These are phyloP conservation scores for Trametes hirsuta DNA, from an alignment of 1,284 basidiomycete genomes.

Conservation along the genomic window DNA sequence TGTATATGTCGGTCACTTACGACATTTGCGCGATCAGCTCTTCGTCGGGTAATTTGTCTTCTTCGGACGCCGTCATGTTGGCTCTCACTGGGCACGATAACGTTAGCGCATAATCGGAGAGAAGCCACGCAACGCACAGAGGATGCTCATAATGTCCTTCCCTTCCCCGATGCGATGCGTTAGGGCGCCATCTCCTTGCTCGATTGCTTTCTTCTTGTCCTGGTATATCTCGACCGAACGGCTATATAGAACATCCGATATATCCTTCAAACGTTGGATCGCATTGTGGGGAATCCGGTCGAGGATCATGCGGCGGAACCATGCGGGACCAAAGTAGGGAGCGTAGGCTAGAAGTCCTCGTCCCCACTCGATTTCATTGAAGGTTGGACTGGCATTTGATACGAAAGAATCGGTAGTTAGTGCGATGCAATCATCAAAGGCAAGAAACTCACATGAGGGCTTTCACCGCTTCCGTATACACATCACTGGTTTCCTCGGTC, in stretches of 20 bases:
- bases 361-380: neutral
- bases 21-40: slow-evolving; percentile 8
- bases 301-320: slow-evolving; percentile 1
- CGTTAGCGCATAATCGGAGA: neutral
- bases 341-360: neutral
- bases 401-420: neutral
- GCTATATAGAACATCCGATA: slow-evolving; percentile 9
- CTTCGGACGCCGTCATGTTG: neutral
- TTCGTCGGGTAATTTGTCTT: slow-evolving; percentile 5
- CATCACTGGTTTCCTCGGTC: slow-evolving; percentile 18
- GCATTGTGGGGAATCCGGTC: slow-evolving; percentile 7
- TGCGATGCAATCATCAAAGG: too few species aligned
- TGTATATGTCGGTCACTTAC: neutral
- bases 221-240: slow-evolving; percentile 18
- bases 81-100: neutral
- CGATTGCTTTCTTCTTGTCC: slow-evolving; percentile 4
- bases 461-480: slow-evolving; percentile 27
- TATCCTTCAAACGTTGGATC: slow-evolving; percentile 5
- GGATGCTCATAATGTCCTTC: slow-evolving; percentile 24
- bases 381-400: neutral
- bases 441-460: slow-evolving; percentile 21
- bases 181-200: slow-evolving; percentile 7
- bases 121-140: slow-evolving; percentile 10
- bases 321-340: neutral
- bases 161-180: slow-evolving; percentile 21